These are phyloP conservation scores for Spathaspora girioi DNA, from an alignment of 805 yeast species.

Conservation along the genomic window DNA sequence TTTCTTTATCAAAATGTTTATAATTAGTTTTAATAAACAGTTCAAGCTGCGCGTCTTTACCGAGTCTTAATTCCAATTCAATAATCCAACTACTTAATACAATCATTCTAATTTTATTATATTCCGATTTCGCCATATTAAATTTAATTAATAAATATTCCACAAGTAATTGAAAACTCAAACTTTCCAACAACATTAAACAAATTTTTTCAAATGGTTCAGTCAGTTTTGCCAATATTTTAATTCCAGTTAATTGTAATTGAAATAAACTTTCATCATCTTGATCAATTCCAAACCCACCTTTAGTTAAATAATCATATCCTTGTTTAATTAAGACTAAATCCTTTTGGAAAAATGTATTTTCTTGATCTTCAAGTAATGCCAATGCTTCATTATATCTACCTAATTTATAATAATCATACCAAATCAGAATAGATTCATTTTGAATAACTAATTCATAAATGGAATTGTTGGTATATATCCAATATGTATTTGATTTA, in stretches of 20 bases:
- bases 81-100: slow-evolving; percentile 65
- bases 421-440: slow-evolving; percentile 78
- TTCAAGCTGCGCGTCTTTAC: slow-evolving; percentile 22
- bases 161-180: slow-evolving; percentile 21
- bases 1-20: slow-evolving; percentile 54
- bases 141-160: slow-evolving; percentile 34
- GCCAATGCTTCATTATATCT: slow-evolving; percentile 65
- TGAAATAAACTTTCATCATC: slow-evolving; percentile 12
- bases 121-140: slow-evolving; percentile 20
- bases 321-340: slow-evolving; percentile 35
- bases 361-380: slow-evolving; percentile 15
- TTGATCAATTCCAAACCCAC: slow-evolving; percentile 28
- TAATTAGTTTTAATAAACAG: slow-evolving; percentile 50
- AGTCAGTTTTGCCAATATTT: slow-evolving; percentile 54
- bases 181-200: slow-evolving; percentile 36
- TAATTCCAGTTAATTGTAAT: slow-evolving; percentile 39
- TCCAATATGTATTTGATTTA: slow-evolving; percentile 63
- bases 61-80: slow-evolving; percentile 50
- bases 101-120: slow-evolving; percentile 29
- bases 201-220: slow-evolving; percentile 71
- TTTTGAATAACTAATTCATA: slow-evolving; percentile 69
- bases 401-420: slow-evolving; percentile 34
- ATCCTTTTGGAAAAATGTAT: slow-evolving; percentile 20
- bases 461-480: slow-evolving; percentile 55
- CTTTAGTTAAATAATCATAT: slow-evolving; percentile 29